Conservation (phyloP, 148 eudicot genomes). For the Spergularia bocconei region DNA sequence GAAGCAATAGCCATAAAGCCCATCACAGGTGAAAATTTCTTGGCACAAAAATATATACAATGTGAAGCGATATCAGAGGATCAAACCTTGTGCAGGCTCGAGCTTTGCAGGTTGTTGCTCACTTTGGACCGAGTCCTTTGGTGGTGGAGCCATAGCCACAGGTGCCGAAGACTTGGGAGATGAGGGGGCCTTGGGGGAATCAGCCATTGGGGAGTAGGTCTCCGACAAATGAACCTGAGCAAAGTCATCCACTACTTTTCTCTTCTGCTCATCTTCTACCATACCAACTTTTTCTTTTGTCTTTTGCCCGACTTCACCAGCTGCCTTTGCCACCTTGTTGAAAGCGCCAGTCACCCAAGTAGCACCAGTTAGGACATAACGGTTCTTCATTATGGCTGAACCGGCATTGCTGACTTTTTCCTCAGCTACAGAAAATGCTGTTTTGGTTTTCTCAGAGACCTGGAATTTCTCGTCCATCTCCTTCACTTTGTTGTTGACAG, state of each 20-base stretch:
- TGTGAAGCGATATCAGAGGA: constrained; percentile 46
- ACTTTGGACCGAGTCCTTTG: not conserved
- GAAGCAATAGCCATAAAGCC: constrained; percentile 10
- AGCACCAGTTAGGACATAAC: constrained; percentile 72
- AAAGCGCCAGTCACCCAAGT: constrained; percentile 84
- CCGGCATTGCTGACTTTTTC: constrained; percentile 82
- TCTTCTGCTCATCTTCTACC: constrained; percentile 77
- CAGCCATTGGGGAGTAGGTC: constrained; percentile 54
- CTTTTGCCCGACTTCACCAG: constrained; percentile 88
- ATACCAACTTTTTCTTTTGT: constrained; percentile 74
- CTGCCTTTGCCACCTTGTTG: constrained; percentile 76
- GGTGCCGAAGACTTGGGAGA: constrained; percentile 49
- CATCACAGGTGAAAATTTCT: constrained; percentile 2
- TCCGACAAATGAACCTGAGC: constrained; percentile 77
- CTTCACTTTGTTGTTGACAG: constrained; percentile 75
- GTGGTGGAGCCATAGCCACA: constrained; percentile 1
- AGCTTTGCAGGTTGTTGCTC: constrained; percentile 56
- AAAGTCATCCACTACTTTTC: constrained; percentile 70
- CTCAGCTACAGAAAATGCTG: constrained; percentile 74
- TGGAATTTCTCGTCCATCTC: constrained; percentile 88
- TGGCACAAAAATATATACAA: constrained; percentile 25
- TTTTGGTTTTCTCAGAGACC: constrained; percentile 86
- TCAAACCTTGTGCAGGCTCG: constrained; percentile 62
- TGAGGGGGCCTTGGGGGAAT: constrained; percentile 5
- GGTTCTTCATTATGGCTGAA: constrained; percentile 89